Conservation (phyloP, 768 basidiomycete genomes). For the Mycena leptocephala region DNA sequence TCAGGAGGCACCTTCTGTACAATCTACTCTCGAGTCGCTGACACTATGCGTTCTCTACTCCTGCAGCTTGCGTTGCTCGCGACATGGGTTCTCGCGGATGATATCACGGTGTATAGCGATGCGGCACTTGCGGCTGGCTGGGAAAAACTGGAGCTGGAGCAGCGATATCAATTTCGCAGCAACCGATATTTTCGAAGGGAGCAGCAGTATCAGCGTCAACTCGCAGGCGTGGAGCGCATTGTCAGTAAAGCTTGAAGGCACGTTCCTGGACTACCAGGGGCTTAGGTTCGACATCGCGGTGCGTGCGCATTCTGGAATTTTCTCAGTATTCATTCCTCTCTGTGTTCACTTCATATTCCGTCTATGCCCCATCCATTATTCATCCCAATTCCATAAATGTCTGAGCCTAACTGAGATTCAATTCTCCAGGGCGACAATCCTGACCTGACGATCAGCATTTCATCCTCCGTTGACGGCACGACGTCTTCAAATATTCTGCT, state of each 20-base stretch:
- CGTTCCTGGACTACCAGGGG: constrained; percentile 62
- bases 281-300: constrained; percentile 68
- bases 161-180: constrained; percentile 61
- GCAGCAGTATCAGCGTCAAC: constrained; percentile 60
- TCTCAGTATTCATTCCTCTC: too few relatives aligned
- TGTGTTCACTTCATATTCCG: too few relatives aligned
- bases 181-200: constrained; percentile 60
- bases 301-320: too few relatives aligned
- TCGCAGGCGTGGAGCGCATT: constrained; percentile 62
- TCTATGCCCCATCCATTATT: too few relatives aligned
- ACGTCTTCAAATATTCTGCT: constrained; percentile 59
- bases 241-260: constrained; percentile 61
- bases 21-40: too few relatives aligned
- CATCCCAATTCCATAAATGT: too few relatives aligned
- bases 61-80: constrained; percentile 28
- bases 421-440: constrained; percentile 62
- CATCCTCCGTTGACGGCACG: constrained; percentile 54
- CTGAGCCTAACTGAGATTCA: background rate
- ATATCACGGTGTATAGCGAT: constrained; percentile 61
- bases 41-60: constrained; percentile 16
- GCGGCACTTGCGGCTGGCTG: constrained; percentile 59
- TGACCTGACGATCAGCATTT: constrained; percentile 59
- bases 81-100: constrained; percentile 41
- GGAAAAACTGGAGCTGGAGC: constrained; percentile 71
- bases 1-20: background rate